Conservation (phyloP, 73 alveolate genomes). For the Urostyla sp. region DNA sequence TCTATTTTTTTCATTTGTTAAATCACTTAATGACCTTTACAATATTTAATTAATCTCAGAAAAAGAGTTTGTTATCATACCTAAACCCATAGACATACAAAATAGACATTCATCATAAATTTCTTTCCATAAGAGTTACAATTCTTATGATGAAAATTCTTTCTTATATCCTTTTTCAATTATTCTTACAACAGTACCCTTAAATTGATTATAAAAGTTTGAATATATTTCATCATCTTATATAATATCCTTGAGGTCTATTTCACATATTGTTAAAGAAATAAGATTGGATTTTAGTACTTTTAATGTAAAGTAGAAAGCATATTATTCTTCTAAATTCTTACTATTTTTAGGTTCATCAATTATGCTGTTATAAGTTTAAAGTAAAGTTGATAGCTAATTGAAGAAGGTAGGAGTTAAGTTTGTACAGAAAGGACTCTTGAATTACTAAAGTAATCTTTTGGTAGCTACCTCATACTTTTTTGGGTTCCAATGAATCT, state of each 20-base stretch:
- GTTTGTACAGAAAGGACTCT: constrained; percentile 47
- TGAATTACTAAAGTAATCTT: constrained; percentile 52
- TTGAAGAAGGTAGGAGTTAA: constrained; percentile 44
- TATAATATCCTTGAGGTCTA: constrained; percentile 48
- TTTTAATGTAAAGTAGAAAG: constrained; percentile 58
- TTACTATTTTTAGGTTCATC: constrained; percentile 41
- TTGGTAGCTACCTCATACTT: constrained; percentile 53
- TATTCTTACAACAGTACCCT: constrained; percentile 51
- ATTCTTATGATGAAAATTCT: constrained; percentile 37
- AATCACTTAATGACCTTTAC: constrained; percentile 7
- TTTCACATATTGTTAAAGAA: constrained; percentile 36
- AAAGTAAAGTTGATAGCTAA: constrained; percentile 26
- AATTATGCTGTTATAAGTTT: constrained; percentile 21
- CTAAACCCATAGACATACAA: constrained; percentile 54
- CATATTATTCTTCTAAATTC: constrained; percentile 51
- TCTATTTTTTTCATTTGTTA: constrained; percentile 43
- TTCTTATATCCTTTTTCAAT: constrained; percentile 53
- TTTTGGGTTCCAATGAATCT: constrained; percentile 53
- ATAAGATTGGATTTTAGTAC: constrained; percentile 54
- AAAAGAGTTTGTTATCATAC: constrained; percentile 48
- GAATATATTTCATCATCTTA: constrained; percentile 15
- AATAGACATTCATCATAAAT: constrained; percentile 45
- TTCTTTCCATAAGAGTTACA: constrained; percentile 60
- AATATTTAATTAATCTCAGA: constrained; percentile 39
- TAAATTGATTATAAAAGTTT: constrained; percentile 35